Percentiles rank a stretch among this genome's conserved stretches.
Evolutionary conservation across 306 rosid genomes (phyloP).

Genomic region (Citrullus colocynthis): DNA sequence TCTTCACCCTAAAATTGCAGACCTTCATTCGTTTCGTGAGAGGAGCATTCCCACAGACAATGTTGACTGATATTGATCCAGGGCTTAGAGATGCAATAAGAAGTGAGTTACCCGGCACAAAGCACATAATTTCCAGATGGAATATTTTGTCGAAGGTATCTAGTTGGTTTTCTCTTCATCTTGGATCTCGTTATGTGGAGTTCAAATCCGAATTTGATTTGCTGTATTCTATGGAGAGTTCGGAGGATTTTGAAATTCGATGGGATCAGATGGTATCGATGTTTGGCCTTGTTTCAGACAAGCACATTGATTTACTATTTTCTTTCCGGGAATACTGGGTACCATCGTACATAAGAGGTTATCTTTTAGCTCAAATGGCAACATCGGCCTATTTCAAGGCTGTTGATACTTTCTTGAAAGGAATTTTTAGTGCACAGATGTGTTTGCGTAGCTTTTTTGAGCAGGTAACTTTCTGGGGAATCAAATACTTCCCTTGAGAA

Average conservation of each 20-base stretch:
- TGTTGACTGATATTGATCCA: constrained; percentile 70
- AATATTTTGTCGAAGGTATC: constrained; percentile 51
- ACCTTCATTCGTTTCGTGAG: constrained; percentile 70
- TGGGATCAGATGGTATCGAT: constrained; percentile 74
- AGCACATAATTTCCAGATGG: constrained; percentile 55
- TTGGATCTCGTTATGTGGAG: constrained; percentile 68
- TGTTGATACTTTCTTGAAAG: constrained; percentile 54
- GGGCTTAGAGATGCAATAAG: constrained; percentile 64
- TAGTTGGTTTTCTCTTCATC: constrained; percentile 68
- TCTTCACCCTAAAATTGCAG: constrained; percentile 35
- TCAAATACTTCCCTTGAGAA: neutral
- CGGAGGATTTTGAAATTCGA: constrained; percentile 70
- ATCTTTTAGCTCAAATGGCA: constrained; percentile 64
- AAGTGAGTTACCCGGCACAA: constrained; percentile 56
- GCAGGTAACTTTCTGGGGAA: constrained; percentile 40
- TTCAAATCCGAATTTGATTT: constrained; percentile 69
- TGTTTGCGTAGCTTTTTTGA: constrained; percentile 81
- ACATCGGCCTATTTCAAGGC: constrained; percentile 49
- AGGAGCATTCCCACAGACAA: constrained; percentile 85
- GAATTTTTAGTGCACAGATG: constrained; percentile 42
- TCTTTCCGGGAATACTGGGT: constrained; percentile 66
- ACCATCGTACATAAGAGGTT: constrained; percentile 54
- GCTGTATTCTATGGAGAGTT: constrained; percentile 49
- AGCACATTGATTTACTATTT: constrained; percentile 47
- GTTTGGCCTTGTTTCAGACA: constrained; percentile 61